phyloP scores from a whole-genome alignment of 73 alveolate genomes.

The Tetrahymena thermophila region DNA sequence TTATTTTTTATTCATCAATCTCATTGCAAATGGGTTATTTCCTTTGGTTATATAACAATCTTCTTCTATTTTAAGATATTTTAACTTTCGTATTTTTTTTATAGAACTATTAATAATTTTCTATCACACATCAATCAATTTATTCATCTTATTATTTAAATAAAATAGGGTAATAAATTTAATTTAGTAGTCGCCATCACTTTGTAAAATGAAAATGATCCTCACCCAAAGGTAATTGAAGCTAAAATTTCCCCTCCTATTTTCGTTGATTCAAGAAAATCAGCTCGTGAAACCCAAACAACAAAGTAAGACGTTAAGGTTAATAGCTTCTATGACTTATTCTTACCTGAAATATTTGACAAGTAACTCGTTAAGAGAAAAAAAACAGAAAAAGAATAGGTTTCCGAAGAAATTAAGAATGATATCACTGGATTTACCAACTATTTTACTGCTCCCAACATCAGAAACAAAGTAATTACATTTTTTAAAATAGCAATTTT shows the following conservation, averaged over 20 bases:
- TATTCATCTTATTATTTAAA: neutral
- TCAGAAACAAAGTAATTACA: conserved; percentile 43
- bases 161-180: neutral
- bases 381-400: conserved; percentile 8
- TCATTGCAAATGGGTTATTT: no score
- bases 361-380: conserved; percentile 19
- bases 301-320: conserved; percentile 22
- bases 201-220: neutral
- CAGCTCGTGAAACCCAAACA: conserved; percentile 45
- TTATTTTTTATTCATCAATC: no score
- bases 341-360: conserved; percentile 19
- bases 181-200: conserved; percentile 6
- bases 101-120: neutral
- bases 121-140: neutral
- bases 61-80: no score
- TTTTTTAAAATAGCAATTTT: no score
- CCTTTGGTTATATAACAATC: no score
- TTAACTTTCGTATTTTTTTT: neutral
- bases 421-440: conserved; percentile 43
- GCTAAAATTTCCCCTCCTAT: conserved; percentile 63
- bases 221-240: conserved; percentile 31
- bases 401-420: conserved; percentile 40
- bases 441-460: conserved; percentile 60
- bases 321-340: conserved; percentile 39
- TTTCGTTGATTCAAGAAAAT: conserved; percentile 52